These are phyloP conservation scores for Exophiala spinifera DNA, from an alignment of 2,329 filamentous ascomycete genomes.

Conservation along the genomic window DNA sequence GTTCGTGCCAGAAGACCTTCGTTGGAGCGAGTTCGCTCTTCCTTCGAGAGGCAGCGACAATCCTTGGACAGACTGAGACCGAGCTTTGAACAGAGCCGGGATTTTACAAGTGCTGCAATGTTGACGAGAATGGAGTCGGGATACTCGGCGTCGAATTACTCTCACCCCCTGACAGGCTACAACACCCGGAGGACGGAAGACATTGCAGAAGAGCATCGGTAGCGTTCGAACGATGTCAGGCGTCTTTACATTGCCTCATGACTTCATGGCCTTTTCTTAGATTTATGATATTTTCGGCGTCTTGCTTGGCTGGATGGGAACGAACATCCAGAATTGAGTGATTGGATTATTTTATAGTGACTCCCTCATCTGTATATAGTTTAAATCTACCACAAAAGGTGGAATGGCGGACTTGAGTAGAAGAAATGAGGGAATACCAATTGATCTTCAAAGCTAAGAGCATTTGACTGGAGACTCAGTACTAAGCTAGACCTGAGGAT, in stretches of 20 bases:
- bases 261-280: constrained; percentile 15
- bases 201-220: constrained; percentile 10
- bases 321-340: background rate
- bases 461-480: too few species aligned
- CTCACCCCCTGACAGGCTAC: constrained; percentile 8
- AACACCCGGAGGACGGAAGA: constrained; percentile 20
- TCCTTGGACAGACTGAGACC: constrained; percentile 83
- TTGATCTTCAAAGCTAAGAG: background rate
- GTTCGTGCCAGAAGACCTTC: constrained; percentile 49
- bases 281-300: constrained; percentile 7
- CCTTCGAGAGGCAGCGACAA: constrained; percentile 80
- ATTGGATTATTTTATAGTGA: constrained; percentile 13
- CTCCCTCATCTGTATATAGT: constrained; percentile 16
- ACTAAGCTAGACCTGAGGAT: too few species aligned
- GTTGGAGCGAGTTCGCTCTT: constrained; percentile 69
- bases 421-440: background rate
- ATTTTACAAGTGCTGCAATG: constrained; percentile 87
- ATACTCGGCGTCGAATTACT: constrained; percentile 44
- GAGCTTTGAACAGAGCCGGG: constrained; percentile 81
- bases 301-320: background rate
- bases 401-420: background rate
- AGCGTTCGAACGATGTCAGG: background rate
- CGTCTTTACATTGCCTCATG: constrained; percentile 7
- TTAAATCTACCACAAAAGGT: constrained; percentile 11
- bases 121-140: constrained; percentile 78